Base-by-base conservation (phyloP, 2,329 filamentous ascomycete species). In the Alternaria sp. region DNA sequence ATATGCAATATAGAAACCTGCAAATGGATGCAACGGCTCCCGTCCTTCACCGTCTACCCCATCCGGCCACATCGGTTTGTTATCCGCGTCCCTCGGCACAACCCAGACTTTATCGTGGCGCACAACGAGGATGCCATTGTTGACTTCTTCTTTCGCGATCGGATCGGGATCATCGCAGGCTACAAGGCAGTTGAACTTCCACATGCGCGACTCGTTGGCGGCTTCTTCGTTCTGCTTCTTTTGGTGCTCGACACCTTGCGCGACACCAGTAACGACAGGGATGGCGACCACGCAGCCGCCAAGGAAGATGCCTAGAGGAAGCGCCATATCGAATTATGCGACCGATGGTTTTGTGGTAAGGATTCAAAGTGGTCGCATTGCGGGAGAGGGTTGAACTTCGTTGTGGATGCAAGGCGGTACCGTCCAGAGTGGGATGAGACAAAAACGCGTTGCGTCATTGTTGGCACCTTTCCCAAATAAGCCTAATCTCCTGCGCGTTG, bases 1-100 rank as follows among this genome's bases (percentile, higher is more conserved):
- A 57, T 84, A 85, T 46, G 78, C 77, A 38, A 85, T 78, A 64
- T 83, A 85, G 66, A 85, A 85, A 34, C 82, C 83, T 0, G 82
- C 83, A 65, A 85, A 84, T 2, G 83, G 80, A 70, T 85, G 83
- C 36, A 80, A 74, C 1, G 77, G 71, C 1, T 80, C 79, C 28
- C 57, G 45, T 2, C 58, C 58, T 40, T 57, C 48, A 8, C 64
- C 59, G 8, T 61, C 53, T 2, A 65, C 36, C 3, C 63, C 66
- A 4, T 73, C 74, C 2, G 77, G 74, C 9, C 74, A 66, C 8
- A 71, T 25, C 4, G 77, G 76, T 36, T 74, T 74, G 22, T 67
- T 65, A 0, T 76, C 60, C n/a, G 66, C 59, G 16, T 77, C 67
- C 52, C 77, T 72, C 8, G 74, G 78, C 28, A 76, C 71, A 12